phyloP scores from a whole-genome alignment of 2,329 filamentous ascomycete genomes.

The Sclerotinia glacialis region DNA sequence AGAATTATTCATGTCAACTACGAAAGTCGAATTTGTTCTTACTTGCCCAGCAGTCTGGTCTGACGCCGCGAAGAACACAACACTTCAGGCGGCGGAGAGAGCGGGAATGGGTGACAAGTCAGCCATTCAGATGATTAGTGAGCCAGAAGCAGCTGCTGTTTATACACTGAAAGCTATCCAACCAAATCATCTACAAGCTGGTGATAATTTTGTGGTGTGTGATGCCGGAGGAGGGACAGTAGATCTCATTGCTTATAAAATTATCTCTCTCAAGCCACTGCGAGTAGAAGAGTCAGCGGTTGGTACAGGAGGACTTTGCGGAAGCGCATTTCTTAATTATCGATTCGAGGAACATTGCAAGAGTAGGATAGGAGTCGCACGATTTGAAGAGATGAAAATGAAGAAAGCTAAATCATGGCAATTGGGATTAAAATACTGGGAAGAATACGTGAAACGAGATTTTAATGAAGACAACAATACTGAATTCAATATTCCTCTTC shows the following conservation, averaged over 20 bases:
- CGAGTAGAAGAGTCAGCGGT: constrained; percentile 76
- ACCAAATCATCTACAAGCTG: constrained; percentile 68
- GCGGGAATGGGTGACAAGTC: constrained; percentile 72
- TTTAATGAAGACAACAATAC: constrained; percentile 76
- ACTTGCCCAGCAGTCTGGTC: constrained; percentile 84
- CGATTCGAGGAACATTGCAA: constrained; percentile 76
- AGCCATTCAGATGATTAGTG: constrained; percentile 74
- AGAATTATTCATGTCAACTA: constrained; percentile 73
- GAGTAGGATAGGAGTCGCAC: constrained; percentile 60
- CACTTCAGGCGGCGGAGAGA: constrained; percentile 70
- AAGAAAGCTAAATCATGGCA: constrained; percentile 80
- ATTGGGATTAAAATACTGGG: constrained; percentile 75
- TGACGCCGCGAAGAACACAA: constrained; percentile 81
- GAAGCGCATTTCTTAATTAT: constrained; percentile 77
- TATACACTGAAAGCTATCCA: constrained; percentile 79
- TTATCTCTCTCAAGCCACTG: constrained; percentile 68
- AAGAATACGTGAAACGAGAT: constrained; percentile 81
- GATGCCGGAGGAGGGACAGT: constrained; percentile 60
- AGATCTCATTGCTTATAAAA: constrained; percentile 79
- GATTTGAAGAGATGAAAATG: constrained; percentile 71
- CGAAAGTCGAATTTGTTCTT: constrained; percentile 74
- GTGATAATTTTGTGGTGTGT: constrained; percentile 58
- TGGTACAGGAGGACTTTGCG: constrained; percentile 74
- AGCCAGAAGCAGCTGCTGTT: constrained; percentile 76
- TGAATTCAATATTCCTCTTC: constrained; percentile 77